Base-by-base conservation (phyloP, 768 basidiomycete genomes). In the Dioszegia crocea region DNA sequence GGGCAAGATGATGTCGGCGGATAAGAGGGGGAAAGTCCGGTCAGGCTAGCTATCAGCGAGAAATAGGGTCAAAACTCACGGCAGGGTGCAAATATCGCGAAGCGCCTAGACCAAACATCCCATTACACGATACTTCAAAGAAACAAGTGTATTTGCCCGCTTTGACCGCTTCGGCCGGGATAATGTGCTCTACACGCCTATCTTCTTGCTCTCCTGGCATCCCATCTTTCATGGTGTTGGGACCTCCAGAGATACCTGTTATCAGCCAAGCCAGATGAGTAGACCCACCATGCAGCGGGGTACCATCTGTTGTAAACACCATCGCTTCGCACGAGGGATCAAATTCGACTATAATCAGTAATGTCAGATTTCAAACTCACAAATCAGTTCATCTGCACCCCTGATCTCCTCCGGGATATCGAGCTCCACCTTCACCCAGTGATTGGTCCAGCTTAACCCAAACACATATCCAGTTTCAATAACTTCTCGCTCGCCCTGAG, bases 401-500 rank as follows among this genome's bases (percentile, higher is more conserved):
- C 78, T 82, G 70, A 87, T 91, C 48, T 85, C 83, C 10, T 80
- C 74, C 0, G 93, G 94, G 30, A 97, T 85, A 1, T 79, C 82
- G 2, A 98, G 73, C 10, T 83, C 82, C 31, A 94, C 86, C 67
- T 90, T 91, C 84, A 87, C 90, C 93, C 93, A 97, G 76, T 97
- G 91, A 67, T 94, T 93, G 17, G 87, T 88, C 89, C 93, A 98
- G 59, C 88, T 91, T 27, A 92, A 91, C 31, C 93, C 93, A 71
- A 96, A 89, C 16, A 82, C 81, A 56, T 91, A 86, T 5, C 90
- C 90, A 81, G 92, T 96, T 78, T 85, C 85, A 17, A 88, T 84
- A 81, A 75, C 40, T 52, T 40, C 26, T 39, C 23, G 45, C 43
- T 14, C 48, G 21, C 4, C 48, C 23, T n/a, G n/a, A n/a, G n/a